Percentiles rank a stretch among this genome's conserved stretches.
Conservation (phyloP, 2,329 filamentous ascomycete species). For the Grosmannia huntii region DNA sequence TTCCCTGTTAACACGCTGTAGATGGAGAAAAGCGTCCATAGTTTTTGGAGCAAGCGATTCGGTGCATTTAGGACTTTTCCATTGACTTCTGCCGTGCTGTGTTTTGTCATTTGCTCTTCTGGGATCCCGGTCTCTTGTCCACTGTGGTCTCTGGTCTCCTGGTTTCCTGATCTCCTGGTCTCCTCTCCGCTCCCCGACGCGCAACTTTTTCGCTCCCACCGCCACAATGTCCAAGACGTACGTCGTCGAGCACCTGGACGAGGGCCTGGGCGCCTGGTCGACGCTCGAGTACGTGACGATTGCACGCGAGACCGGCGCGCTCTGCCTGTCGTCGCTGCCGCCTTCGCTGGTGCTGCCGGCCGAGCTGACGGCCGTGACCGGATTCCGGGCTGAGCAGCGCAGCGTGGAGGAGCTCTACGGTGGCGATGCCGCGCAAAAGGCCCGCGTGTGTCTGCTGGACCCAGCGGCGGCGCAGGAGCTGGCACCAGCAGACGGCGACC, state of each 20-base stretch:
- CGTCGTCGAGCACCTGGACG: constrained; percentile 93
- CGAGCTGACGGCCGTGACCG: constrained; percentile 38
- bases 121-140: too few species aligned
- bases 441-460: constrained; percentile 74
- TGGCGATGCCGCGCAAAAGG: constrained; percentile 41
- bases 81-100: too few species aligned
- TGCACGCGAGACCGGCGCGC: constrained; percentile 66
- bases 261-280: constrained; percentile 89
- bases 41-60: too few species aligned
- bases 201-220: background rate
- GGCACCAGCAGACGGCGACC: constrained; percentile 64
- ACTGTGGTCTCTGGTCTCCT: too few species aligned
- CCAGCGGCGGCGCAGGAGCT: constrained; percentile 73
- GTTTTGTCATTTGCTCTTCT: too few species aligned
- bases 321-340: constrained; percentile 75
- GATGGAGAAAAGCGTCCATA: too few species aligned
- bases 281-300: constrained; percentile 85
- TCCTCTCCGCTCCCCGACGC: background rate
- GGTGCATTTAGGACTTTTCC: too few species aligned
- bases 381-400: constrained; percentile 58
- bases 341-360: constrained; percentile 48
- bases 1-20: too few species aligned
- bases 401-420: constrained; percentile 78
- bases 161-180: too few species aligned
- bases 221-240: constrained; percentile 49